phyloP scores from a whole-genome alignment of 257 asterid species.

The Nicotiana paniculata region DNA sequence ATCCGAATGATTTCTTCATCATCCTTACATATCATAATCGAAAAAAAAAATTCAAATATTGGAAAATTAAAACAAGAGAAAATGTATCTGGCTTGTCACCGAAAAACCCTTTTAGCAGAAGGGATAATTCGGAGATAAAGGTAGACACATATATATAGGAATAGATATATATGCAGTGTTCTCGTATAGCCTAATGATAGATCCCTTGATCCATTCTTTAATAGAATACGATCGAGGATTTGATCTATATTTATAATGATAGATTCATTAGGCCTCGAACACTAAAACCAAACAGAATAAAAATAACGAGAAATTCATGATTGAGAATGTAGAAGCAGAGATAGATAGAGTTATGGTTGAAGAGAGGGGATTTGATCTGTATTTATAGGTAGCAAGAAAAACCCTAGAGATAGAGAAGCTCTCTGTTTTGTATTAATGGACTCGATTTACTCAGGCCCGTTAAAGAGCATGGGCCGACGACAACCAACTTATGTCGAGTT shows the following conservation, averaged over 20 bases:
- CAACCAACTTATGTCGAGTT: not conserved
- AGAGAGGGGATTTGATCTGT: not conserved
- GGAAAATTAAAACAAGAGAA: not conserved
- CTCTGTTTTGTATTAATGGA: not conserved
- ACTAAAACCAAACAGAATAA: fast-evolving
- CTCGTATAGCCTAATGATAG: conserved; percentile 46
- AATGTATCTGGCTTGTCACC: conserved; percentile 47
- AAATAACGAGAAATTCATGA: not conserved
- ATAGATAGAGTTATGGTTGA: not conserved
- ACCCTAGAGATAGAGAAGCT: not conserved
- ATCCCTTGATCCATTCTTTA: conserved; percentile 25
- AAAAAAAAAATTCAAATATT: not conserved
- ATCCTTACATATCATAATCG: conserved; percentile 25
- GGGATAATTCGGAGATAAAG: conserved; percentile 20
- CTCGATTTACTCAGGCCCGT: not conserved
- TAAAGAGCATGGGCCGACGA: not conserved
- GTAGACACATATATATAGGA: conserved; percentile 26
- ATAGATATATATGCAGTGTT: conserved; percentile 7
- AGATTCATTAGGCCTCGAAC: conserved; percentile 35
- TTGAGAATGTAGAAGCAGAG: not conserved
- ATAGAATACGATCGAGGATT: conserved; percentile 25
- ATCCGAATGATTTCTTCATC: conserved; percentile 68
- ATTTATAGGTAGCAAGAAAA: not conserved
- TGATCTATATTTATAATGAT: conserved; percentile 52
- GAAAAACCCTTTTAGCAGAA: conserved; percentile 14